A percentile compares a stretch with the other conserved stretches of the same genome.
Evolutionary conservation across 1,284 basidiomycete genomes (phyloP).

Genomic region (Pascua guehoae): DNA sequence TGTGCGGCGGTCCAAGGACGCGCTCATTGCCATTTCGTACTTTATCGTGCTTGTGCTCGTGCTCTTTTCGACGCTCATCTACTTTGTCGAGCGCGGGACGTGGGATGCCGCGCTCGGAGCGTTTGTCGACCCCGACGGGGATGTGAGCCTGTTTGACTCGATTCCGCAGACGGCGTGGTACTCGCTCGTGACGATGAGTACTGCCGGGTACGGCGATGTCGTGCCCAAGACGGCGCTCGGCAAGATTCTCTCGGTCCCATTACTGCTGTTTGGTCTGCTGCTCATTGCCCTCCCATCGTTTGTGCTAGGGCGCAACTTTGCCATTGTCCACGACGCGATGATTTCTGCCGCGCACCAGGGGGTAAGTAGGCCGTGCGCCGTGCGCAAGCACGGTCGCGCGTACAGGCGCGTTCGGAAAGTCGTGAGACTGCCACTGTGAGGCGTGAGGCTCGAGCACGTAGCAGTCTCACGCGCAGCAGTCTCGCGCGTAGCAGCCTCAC

Average conservation of each 20-base stretch:
- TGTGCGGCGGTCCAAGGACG: constrained; percentile 78
- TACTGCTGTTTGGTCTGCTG: constrained; percentile 77
- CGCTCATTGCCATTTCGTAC: constrained; percentile 76
- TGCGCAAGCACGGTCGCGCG: no score
- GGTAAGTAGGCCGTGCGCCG: no score
- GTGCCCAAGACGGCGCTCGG: constrained; percentile 77
- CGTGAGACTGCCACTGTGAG: no score
- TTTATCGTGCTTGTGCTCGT: constrained; percentile 83
- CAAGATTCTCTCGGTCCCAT: constrained; percentile 72
- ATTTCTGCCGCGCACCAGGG: constrained; percentile 3
- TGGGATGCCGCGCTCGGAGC: constrained; percentile 75
- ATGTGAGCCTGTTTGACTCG: constrained; percentile 57
- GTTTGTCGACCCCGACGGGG: constrained; percentile 78
- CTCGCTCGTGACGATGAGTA: constrained; percentile 55
- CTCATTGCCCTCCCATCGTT: constrained; percentile 83
- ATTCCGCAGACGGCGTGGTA: constrained; percentile 75
- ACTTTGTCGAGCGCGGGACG: constrained; percentile 79
- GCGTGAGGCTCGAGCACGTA: no score
- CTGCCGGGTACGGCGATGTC: constrained; percentile 66
- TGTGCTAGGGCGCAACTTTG: constrained; percentile 82
- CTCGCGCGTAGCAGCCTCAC: no score
- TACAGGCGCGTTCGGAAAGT: no score
- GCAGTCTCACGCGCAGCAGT: no score
- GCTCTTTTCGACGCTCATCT: constrained; percentile 79
- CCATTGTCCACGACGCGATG: constrained; percentile 78